Evolutionary conservation across 202 grass and related monocot species (phyloP), one percentile per base, ranked within the genome.

Genomic region (Zoysia matrella): DNA sequence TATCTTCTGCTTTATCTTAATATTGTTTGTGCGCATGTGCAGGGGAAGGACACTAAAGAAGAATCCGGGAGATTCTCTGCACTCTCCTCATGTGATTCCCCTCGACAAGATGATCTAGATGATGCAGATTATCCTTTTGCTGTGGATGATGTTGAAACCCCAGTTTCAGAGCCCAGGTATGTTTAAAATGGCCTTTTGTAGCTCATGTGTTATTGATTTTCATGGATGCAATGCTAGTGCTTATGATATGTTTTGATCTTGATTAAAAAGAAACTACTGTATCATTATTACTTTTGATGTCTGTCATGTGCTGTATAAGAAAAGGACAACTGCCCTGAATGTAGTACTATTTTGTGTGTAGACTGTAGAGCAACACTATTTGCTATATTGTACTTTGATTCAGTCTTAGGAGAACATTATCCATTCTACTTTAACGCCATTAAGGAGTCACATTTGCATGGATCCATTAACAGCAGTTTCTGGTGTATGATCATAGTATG

Each of bases 51-150:
- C 41, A 90, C 75, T 69, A 89, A 76, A 84, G 95, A 95, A 85
- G 95, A 93, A 87, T 98, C 92, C 85, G 95, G 95, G 71, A 91
- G 92, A 69, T 98, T 98, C 71, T 91, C 92, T 87, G 89, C 74
- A 76, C 82, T 87, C 22, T 97, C 92, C n/a, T 94, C 85, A 48
- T 88, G 88, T 82, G 95, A 89, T 80, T 94, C 95, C 52, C 95
- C 84, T 62, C 41, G 84, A 11, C 89, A 82, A 65, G 90, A 98
- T 41, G 92, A 98, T 87, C 69, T 91, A 53, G 92, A 98, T 43
- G 95, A 98, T 45, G 58, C 74, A 47, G 94, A 94, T 76, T 98
- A 86, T 88, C 90, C 89, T 75, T 98, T 98, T 91, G 92, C 78
- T 60, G 87, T 95, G 60, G 92, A 95, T 82, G 95, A 98, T 75